These are phyloP conservation scores for Talaromyces sp. DNA, from an alignment of 2,329 filamentous ascomycete genomes.

Conservation along the genomic window DNA sequence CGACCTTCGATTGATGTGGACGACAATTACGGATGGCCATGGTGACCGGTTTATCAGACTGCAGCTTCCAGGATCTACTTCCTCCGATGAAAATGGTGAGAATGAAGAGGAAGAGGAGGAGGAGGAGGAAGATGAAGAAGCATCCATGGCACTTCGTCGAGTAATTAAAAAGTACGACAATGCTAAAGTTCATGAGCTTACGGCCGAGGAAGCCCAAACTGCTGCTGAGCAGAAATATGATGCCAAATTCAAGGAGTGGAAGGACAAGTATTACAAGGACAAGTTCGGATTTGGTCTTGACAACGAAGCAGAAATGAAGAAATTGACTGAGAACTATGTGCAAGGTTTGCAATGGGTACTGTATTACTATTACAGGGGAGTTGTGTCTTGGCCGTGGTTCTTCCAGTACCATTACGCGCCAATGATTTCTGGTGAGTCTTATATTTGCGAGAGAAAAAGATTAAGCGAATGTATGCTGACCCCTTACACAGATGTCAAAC, in stretches of 20 bases:
- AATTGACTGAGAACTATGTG: slow-evolving; percentile 91
- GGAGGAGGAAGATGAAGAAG: slow-evolving; percentile 76
- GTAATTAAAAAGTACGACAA: slow-evolving; percentile 89
- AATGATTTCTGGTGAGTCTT: slow-evolving; percentile 73
- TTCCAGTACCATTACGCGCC: slow-evolving; percentile 96
- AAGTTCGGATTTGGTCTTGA: slow-evolving; percentile 89
- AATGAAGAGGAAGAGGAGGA: slow-evolving; percentile 58
- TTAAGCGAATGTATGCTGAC: slow-evolving; percentile 19
- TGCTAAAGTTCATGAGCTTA: slow-evolving; percentile 76
- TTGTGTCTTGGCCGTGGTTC: slow-evolving; percentile 98
- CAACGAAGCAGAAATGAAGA: slow-evolving; percentile 72
- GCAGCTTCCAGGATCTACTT: slow-evolving; percentile 52
- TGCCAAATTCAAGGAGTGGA: slow-evolving; percentile 86
- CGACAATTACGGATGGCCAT: slow-evolving; percentile 58
- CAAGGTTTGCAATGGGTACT: slow-evolving; percentile 97
- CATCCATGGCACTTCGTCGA: slow-evolving; percentile 74
- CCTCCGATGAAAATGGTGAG: slow-evolving; percentile 32
- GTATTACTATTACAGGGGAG: slow-evolving; percentile 95
- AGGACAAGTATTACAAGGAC: slow-evolving; percentile 83
- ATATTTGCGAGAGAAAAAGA: background rate
- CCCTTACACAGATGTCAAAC: slow-evolving; percentile 67
- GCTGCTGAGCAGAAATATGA: slow-evolving; percentile 83
- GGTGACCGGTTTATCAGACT: slow-evolving; percentile 64
- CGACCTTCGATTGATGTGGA: slow-evolving; percentile 62
- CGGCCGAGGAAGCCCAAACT: slow-evolving; percentile 71